Evolutionary conservation across 2,329 filamentous ascomycete species (phyloP).

Genomic region (Aspergillus persii): DNA sequence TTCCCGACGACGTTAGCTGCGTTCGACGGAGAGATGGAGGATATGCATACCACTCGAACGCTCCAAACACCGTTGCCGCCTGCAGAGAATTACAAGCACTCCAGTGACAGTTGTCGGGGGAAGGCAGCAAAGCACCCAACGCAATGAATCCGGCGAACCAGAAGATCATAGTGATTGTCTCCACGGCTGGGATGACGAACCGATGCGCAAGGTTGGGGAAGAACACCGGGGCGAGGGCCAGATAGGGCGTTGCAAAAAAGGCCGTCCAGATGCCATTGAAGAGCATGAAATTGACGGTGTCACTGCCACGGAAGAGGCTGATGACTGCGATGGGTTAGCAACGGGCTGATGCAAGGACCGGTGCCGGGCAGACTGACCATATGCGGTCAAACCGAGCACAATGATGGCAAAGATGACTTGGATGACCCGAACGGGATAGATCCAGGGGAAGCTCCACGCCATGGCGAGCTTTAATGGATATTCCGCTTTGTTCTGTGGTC

Average conservation of each 20-base stretch:
- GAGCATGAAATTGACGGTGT: slow-evolving; percentile 71
- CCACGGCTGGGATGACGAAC: slow-evolving; percentile 64
- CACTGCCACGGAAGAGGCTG: slow-evolving; percentile 51
- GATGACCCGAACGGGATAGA: slow-evolving; percentile 59
- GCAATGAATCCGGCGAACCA: slow-evolving; percentile 88
- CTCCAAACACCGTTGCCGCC: slow-evolving; percentile 49
- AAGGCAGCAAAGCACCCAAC: slow-evolving; percentile 63
- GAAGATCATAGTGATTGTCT: slow-evolving; percentile 75
- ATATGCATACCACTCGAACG: slow-evolving; percentile 47
- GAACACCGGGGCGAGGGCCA: slow-evolving; percentile 65
- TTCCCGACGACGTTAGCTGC: slow-evolving; percentile 5
- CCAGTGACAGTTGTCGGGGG: slow-evolving; percentile 53
- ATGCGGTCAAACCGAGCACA: slow-evolving; percentile 71
- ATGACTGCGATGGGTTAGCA: slow-evolving; percentile 49
- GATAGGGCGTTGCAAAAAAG: slow-evolving; percentile 65
- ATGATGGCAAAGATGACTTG: slow-evolving; percentile 70
- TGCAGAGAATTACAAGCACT: slow-evolving; percentile 60
- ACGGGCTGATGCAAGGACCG: neutral
- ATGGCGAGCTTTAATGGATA: slow-evolving; percentile 1
- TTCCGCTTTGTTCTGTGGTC: neutral
- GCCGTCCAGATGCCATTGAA: slow-evolving; percentile 77
- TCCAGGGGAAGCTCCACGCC: slow-evolving; percentile 24
- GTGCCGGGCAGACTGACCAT: slow-evolving; percentile 54
- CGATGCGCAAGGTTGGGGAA: slow-evolving; percentile 61
- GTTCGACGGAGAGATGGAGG: neutral